Base-by-base conservation (phyloP, 108 stramenopile genomes). In the Asterionellopsis glacialis region DNA sequence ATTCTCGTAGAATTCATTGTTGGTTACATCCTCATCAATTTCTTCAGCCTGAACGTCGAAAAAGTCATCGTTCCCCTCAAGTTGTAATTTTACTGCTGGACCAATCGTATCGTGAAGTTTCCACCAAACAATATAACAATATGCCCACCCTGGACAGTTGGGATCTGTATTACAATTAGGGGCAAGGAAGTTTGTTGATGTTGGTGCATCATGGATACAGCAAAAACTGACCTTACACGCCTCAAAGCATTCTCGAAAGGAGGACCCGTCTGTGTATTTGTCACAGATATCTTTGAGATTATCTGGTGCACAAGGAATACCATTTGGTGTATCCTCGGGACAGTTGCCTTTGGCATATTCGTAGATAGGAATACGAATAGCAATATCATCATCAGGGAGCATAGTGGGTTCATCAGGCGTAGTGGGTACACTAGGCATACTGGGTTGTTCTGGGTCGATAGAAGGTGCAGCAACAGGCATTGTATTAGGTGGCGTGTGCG, bases 101-200 rank as follows among this genome's bases (percentile, higher is more conserved):
- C 80, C 80, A 52, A 81, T 69, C 1, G 80, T 81, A 56, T 77
- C 73, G 33, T 70, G 63, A 21, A 81, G 57, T 33, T 77, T 77
- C 75, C 75, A 81, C 80, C 80, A 81, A 40, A 77, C 73, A 18
- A 81, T 74, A 44, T 81, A 81, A 42, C 80, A 81, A n/a, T 72
- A 69, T 51, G 70, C 73, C 22, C 77, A 81, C 40, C 70, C 27
- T 24, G 63, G 55, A 51, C 80, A 81, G 41, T 81, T 81, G 21
- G 57, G 65, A 41, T 74, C 76, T 25, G 67, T 65, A 7, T 74
- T 39, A 69, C 42, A 60, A 68, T 74, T 39, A 57, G 64, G 27
- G 68, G 80, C 47, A 48, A 73, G 74, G 24, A 22, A 13, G 47
- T 19, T 48, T 48, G 21, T 48, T 1, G 21, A 19, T 48, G 16